phyloP scores from a whole-genome alignment of 1,139 yeast genomes.

The Taphrina flavorubra region DNA sequence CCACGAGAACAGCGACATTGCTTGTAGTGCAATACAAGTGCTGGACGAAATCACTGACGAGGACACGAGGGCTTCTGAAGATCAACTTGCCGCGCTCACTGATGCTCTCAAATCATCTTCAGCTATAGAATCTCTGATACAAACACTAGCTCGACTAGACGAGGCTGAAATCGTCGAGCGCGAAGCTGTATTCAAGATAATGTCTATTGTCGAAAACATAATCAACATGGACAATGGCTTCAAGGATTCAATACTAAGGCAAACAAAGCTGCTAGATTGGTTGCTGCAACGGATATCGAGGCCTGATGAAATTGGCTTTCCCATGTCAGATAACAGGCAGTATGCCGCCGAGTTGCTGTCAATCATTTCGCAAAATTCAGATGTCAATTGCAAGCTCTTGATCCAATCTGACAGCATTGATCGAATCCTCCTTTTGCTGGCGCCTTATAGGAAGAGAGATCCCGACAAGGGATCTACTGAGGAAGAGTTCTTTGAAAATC shows the following conservation, averaged over 20 bases:
- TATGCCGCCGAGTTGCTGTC: slow-evolving; percentile 49
- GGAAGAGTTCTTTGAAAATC: slow-evolving; percentile 48
- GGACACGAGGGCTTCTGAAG: slow-evolving; percentile 45
- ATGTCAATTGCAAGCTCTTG: slow-evolving; percentile 23
- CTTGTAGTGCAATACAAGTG: slow-evolving; percentile 48
- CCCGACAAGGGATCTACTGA: slow-evolving; percentile 47
- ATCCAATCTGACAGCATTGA: slow-evolving; percentile 46
- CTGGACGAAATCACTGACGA: slow-evolving; percentile 48
- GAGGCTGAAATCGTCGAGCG: slow-evolving; percentile 40
- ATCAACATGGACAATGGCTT: slow-evolving; percentile 40
- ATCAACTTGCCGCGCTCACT: slow-evolving; percentile 40
- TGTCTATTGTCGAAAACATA: slow-evolving; percentile 45
- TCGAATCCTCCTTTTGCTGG: slow-evolving; percentile 45
- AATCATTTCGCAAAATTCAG: slow-evolving; percentile 44
- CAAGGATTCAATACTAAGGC: slow-evolving; percentile 32
- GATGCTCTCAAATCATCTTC: slow-evolving; percentile 39
- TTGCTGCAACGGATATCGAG: slow-evolving; percentile 44
- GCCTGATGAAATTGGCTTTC: slow-evolving; percentile 40
- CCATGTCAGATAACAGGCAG: slow-evolving; percentile 47
- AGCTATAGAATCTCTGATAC: slow-evolving; percentile 43
- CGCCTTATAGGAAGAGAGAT: slow-evolving; percentile 46
- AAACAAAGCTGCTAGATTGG: slow-evolving; percentile 46
- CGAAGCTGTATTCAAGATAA: slow-evolving; percentile 41
- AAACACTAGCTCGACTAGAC: slow-evolving; percentile 45
- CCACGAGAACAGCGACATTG: slow-evolving; percentile 53